Base-by-base conservation (phyloP, 306 rosid species). In the Fagus crenata region DNA sequence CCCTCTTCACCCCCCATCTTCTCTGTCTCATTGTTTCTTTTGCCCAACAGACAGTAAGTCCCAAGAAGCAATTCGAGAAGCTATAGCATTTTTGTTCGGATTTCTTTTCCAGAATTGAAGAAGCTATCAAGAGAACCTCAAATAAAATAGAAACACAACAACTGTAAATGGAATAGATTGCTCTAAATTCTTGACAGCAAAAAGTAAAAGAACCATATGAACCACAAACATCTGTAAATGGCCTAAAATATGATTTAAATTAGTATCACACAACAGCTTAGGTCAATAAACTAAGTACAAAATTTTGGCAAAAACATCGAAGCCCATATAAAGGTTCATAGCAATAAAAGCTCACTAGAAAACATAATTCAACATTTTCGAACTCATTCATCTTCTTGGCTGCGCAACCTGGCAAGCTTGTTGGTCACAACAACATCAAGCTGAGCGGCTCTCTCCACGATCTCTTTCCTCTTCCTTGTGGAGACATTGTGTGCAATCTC, bases 351-450 rank as follows among this genome's bases (percentile, higher is more conserved):
- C 63, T 72, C 70, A 75, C 72, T 74, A 77, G 82, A 79, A 81
- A 63, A 71, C 74, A 80, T 31, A 58, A 55, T 18, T 39, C 42
- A 67, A 5, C 67, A 4, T 22, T 32, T 72, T 40, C 37, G 43
- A 71, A 75, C 70, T 85, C 89, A 93, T 67, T 91, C 98, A 85
- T 91, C 97, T 67, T 91, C 97, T 72, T 90, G 98, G 86, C 98
- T 90, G 13, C 93, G 93, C 73, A 93, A 83, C 85, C 98, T 86
- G 12, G 97, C 96, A n/a, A 89, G 89, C 78, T 86, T 86, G 91
- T 93, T 93, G 12, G 97, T 91, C 43, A 91, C 96, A 74, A 91
- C 96, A 75, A 91, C 86, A 76, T 93, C 98, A 75, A 93, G 97
- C 74, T 91, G 96, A 0, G 92, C 91, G 2, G 97, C 97, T 81